phyloP scores from a whole-genome alignment of 805 yeast genomes.

The Ogataea ganodermae region DNA sequence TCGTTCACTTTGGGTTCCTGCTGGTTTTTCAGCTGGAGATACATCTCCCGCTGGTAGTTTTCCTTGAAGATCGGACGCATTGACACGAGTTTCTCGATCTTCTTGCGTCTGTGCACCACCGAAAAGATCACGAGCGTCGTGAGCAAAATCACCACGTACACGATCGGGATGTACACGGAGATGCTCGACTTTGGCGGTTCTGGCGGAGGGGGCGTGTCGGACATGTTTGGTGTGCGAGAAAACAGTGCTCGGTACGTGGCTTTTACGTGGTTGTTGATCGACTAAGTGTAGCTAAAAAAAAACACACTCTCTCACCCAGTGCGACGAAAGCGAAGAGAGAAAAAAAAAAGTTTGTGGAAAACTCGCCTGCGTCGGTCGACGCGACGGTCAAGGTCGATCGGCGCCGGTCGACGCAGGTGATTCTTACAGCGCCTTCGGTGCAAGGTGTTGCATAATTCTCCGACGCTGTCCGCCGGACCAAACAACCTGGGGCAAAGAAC shows the following conservation, averaged over 20 bases:
- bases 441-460: background rate
- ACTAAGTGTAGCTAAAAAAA: background rate
- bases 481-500: background rate
- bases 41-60: constrained; percentile 66
- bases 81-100: constrained; percentile 51
- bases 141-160: constrained; percentile 70
- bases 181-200: constrained; percentile 40
- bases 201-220: constrained; percentile 15
- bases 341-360: background rate
- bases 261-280: background rate
- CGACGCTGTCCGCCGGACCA: constrained; percentile 1
- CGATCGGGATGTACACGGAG: constrained; percentile 69
- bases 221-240: constrained; percentile 9
- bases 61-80: constrained; percentile 75
- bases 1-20: constrained; percentile 68
- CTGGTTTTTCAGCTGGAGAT: constrained; percentile 55
- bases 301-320: too few species aligned
- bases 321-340: background rate
- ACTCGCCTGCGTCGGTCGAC: constrained; percentile 1
- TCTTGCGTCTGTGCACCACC: constrained; percentile 61
- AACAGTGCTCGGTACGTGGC: too few species aligned
- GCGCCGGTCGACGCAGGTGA: background rate
- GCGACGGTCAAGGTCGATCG: background rate
- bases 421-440: background rate
- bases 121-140: constrained; percentile 71